phyloP scores from a whole-genome alignment of 2,329 filamentous ascomycete genomes.

The Seiridium cupressi region DNA sequence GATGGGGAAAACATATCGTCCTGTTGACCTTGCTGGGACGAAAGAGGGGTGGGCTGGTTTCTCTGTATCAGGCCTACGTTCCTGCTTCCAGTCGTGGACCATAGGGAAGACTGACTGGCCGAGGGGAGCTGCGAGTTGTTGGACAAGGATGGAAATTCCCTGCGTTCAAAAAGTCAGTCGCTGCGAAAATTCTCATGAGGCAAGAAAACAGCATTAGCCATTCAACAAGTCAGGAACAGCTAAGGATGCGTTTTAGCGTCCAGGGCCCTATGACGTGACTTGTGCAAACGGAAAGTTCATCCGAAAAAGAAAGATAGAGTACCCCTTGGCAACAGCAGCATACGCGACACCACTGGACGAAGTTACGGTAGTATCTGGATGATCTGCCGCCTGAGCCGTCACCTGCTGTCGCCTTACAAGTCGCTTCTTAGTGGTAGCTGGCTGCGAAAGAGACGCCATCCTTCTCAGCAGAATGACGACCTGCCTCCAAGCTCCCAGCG shows the following conservation, averaged over 20 bases:
- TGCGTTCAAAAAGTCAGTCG: conserved; percentile 29
- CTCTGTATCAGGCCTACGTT: conserved; percentile 49
- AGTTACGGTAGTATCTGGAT: not conserved
- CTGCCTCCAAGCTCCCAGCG: not conserved
- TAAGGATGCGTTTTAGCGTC: not conserved
- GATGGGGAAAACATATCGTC: conserved; percentile 42
- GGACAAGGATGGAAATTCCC: conserved; percentile 65
- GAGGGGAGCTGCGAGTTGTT: conserved; percentile 56
- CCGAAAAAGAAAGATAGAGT: conserved; percentile 7
- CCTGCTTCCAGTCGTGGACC: conserved; percentile 50
- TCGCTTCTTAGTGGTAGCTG: not conserved
- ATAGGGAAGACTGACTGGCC: conserved; percentile 50
- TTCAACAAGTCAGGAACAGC: not conserved
- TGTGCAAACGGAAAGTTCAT: not conserved
- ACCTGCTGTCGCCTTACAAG: not conserved
- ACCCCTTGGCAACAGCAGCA: conserved; percentile 24
- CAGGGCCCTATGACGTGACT: not conserved
- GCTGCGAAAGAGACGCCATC: not conserved
- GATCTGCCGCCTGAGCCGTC: not conserved
- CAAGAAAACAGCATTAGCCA: not conserved
- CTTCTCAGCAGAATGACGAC: not conserved
- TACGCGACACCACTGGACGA: conserved; percentile 16
- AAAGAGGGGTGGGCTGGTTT: conserved; percentile 46
- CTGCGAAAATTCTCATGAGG: not conserved
- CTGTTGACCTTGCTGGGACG: conserved; percentile 50